Conservation (phyloP, 2,329 filamentous ascomycete genomes). For the Zasmidium angulare region DNA sequence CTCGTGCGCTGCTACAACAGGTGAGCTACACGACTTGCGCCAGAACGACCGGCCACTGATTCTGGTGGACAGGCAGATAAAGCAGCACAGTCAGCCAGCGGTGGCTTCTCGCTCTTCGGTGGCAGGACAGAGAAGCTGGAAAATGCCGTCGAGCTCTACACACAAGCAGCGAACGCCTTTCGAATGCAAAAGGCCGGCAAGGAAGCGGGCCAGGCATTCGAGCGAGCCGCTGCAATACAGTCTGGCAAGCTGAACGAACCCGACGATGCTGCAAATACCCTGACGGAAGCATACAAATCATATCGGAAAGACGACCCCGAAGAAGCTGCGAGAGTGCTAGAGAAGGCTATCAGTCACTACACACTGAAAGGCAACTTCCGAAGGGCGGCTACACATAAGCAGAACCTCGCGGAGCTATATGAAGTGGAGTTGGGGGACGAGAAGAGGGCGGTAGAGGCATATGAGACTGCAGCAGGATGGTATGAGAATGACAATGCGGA, state of each 20-base stretch:
- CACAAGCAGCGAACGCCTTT: conserved; percentile 88
- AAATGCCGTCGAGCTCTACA: conserved; percentile 82
- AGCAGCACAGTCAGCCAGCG: conserved; percentile 67
- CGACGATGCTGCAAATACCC: conserved; percentile 85
- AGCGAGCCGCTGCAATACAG: conserved; percentile 79
- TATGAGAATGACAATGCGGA: conserved; percentile 84
- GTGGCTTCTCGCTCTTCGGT: conserved; percentile 88
- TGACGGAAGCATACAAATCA: conserved; percentile 90
- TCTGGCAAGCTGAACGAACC: conserved; percentile 80
- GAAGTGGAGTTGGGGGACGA: conserved; percentile 78
- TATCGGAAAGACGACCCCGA: conserved; percentile 83
- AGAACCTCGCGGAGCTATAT: conserved; percentile 81
- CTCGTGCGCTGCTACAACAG: conserved; percentile 75
- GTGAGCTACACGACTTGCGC: conserved; percentile 42
- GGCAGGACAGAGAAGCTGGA: conserved; percentile 86
- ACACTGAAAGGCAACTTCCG: conserved; percentile 87
- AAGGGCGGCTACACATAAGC: conserved; percentile 85
- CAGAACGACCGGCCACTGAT: conserved; percentile 1
- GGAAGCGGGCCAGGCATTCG: conserved; percentile 84
- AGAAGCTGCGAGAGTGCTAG: conserved; percentile 77
- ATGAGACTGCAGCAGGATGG: conserved; percentile 84
- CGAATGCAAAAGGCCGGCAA: conserved; percentile 80
- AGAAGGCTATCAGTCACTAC: conserved; percentile 80
- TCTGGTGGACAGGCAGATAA: conserved; percentile 74
- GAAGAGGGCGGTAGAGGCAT: conserved; percentile 76